phyloP scores from a whole-genome alignment of 1,284 basidiomycete genomes.

The Erythrobasidium hasegawianum region DNA sequence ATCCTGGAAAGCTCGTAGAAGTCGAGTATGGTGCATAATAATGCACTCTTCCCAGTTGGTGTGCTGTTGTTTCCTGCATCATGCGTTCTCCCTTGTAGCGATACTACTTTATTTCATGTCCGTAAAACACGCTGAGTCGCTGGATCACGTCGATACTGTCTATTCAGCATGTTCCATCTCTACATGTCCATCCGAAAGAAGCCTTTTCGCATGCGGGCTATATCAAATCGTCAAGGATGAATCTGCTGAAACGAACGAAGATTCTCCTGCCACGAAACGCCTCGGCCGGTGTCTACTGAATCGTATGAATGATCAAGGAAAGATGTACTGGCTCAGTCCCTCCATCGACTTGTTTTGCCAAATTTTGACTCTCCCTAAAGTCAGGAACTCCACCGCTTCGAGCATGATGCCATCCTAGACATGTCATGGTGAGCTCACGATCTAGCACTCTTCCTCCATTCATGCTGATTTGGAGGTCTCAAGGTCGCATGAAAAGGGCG shows the following conservation, averaged over 20 bases:
- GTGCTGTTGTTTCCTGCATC: no score
- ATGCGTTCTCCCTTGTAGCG: no score
- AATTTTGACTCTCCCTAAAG: conserved; percentile 50
- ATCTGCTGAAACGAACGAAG: conserved; percentile 32
- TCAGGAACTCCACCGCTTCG: conserved; percentile 62
- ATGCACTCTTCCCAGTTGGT: no score
- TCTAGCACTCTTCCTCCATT: neutral
- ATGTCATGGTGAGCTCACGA: conserved; percentile 73
- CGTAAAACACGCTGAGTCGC: conserved; percentile 24
- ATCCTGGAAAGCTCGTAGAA: conserved; percentile 33
- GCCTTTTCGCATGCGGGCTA: conserved; percentile 81
- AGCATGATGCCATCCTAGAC: conserved; percentile 79
- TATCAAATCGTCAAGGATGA: conserved; percentile 63
- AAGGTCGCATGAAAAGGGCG: conserved; percentile 22
- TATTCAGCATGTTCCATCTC: conserved; percentile 87
- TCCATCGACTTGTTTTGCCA: neutral
- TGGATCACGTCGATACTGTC: conserved; percentile 59
- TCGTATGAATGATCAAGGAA: conserved; percentile 50
- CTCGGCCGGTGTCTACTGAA: conserved; percentile 67
- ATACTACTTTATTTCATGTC: neutral
- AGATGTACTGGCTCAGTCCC: conserved; percentile 45
- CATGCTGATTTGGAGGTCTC: conserved; percentile 24
- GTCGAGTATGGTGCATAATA: conserved; percentile 13
- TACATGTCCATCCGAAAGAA: conserved; percentile 68
- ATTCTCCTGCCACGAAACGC: conserved; percentile 53